Percentiles rank a stretch among this genome's conserved stretches.
Evolutionary conservation across 371 early-diverging fungal genomes (phyloP).

Genomic region (Batrachochytrium dendrobatidis): DNA sequence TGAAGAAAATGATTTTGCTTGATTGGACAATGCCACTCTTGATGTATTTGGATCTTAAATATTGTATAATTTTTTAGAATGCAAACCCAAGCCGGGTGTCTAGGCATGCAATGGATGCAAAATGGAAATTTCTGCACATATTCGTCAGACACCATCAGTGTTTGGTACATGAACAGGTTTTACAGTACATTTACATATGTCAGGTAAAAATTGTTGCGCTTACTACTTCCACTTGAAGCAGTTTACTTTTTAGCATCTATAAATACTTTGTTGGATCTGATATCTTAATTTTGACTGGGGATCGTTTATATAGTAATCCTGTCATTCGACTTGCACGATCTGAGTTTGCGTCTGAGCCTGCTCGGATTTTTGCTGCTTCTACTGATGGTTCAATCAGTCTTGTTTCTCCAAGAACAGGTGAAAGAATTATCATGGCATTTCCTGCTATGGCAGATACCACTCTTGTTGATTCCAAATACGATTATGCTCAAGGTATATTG

Average conservation of each 20-base stretch:
- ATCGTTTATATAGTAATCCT: constrained; percentile 13
- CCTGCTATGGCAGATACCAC: constrained; percentile 31
- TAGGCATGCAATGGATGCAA: constrained; percentile 29
- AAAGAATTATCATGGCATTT: constrained; percentile 31
- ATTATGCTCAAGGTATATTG: constrained; percentile 23
- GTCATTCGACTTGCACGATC: constrained; percentile 23
- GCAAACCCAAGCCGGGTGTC: constrained; percentile 29
- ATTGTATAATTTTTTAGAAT: constrained; percentile 14
- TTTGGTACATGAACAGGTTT: constrained; percentile 40
- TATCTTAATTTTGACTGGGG: too few relatives aligned
- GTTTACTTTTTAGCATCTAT: too few relatives aligned
- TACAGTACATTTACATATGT: constrained; percentile 24
- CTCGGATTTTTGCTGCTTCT: constrained; percentile 28
- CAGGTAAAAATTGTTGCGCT: constrained; percentile 3
- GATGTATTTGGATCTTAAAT: too few relatives aligned
- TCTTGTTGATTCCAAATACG: constrained; percentile 22
- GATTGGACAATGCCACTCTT: too few relatives aligned
- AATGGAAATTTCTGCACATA: constrained; percentile 32
- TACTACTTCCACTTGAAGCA: not conserved
- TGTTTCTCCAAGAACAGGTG: constrained; percentile 35
- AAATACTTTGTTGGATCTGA: too few relatives aligned
- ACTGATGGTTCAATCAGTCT: constrained; percentile 32
- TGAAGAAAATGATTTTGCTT: too few relatives aligned
- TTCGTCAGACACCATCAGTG: constrained; percentile 24
- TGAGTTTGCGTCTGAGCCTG: constrained; percentile 10